Conservation (phyloP, 495 filamentous ascomycete genomes). For the Cudoniella acicularis region DNA sequence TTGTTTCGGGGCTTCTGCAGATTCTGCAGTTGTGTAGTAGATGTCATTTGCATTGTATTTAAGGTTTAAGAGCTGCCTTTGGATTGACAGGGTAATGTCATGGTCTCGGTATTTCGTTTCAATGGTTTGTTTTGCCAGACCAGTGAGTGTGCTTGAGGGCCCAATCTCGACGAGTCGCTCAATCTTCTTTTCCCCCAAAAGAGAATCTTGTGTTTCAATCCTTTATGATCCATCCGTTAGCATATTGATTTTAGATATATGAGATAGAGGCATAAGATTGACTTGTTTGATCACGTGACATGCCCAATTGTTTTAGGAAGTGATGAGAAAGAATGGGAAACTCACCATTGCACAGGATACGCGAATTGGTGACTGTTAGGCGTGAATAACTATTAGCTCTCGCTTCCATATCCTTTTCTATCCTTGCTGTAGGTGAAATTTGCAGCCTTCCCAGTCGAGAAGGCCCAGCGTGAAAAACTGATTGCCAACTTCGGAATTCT, state of each 20-base stretch:
- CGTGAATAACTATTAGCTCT: no score
- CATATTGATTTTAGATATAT: not conserved
- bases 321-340: no score
- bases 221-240: not conserved
- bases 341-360: slow-evolving; percentile 12
- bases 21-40: not conserved
- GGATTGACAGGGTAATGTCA: not conserved
- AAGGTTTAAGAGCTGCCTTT: not conserved
- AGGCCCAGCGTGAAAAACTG: no score
- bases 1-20: not conserved
- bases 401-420: no score
- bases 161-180: slow-evolving; percentile 7
- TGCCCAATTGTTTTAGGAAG: no score
- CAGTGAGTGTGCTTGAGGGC: not conserved
- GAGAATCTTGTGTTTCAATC: slow-evolving; percentile 12
- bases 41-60: not conserved
- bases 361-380: slow-evolving; percentile 14
- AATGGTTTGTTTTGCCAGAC: not conserved
- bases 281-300: no score
- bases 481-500: no score
- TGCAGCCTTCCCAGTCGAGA: no score
- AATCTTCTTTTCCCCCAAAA: not conserved
- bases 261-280: not conserved
- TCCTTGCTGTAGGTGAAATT: no score
- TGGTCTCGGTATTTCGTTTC: not conserved